phyloP scores from a whole-genome alignment of 768 basidiomycete species.

The Exsudoporus frostii region DNA sequence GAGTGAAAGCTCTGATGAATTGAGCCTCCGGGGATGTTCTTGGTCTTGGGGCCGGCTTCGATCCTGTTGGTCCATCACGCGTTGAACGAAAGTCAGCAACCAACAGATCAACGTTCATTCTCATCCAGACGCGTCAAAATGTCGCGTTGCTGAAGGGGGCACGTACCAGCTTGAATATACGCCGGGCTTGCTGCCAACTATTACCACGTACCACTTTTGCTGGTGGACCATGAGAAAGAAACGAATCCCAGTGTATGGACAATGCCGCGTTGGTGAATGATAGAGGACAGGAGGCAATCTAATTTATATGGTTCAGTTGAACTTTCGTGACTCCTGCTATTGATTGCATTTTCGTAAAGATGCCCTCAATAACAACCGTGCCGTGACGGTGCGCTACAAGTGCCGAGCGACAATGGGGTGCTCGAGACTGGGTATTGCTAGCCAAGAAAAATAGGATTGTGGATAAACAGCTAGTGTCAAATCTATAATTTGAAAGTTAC shows the following conservation, averaged over 20 bases:
- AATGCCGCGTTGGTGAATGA: conserved; percentile 1
- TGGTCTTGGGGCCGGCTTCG: conserved; percentile 43
- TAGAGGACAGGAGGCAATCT: conserved; percentile 23
- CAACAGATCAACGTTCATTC: conserved; percentile 27
- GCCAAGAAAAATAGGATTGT: background rate
- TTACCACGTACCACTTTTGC: conserved; percentile 30
- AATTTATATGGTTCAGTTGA: conserved; percentile 21
- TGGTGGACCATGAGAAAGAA: conserved; percentile 13
- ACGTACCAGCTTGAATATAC: conserved; percentile 30
- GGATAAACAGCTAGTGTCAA: conserved; percentile 8
- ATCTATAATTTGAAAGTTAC: conserved; percentile 4
- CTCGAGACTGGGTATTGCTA: background rate
- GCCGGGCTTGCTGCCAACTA: conserved; percentile 26
- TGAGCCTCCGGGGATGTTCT: conserved; percentile 40
- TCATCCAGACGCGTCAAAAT: conserved; percentile 6
- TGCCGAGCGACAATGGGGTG: too few species aligned
- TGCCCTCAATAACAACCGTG: background rate
- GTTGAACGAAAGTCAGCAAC: conserved; percentile 4
- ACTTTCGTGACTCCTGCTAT: conserved; percentile 10
- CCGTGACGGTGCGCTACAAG: background rate
- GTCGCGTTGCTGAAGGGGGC: conserved; percentile 1
- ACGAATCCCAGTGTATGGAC: background rate
- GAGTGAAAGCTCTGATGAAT: conserved; percentile 42
- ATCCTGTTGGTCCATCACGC: conserved; percentile 36
- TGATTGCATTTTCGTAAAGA: conserved; percentile 15